Conservation (phyloP, 352 stramenopile genomes). For the Pythium aphanidermatum region DNA sequence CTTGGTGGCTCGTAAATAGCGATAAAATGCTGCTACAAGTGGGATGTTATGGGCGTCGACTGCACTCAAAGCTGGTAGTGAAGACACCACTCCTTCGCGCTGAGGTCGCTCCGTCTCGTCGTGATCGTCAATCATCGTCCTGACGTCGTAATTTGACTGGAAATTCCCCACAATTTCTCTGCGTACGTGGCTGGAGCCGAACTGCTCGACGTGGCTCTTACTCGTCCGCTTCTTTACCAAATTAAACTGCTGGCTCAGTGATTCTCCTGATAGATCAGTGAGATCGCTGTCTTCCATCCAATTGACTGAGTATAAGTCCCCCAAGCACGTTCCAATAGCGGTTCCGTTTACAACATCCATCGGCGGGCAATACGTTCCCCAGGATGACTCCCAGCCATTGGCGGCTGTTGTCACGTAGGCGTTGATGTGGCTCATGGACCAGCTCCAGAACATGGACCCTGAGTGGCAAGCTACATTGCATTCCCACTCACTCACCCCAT, state of each 20-base stretch:
- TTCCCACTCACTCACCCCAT: too few species aligned
- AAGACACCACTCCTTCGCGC: slow-evolving; percentile 7
- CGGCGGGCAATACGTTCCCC: slow-evolving; percentile 85
- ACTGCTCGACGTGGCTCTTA: slow-evolving; percentile 80
- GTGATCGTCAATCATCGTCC: not conserved
- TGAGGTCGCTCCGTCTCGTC: not conserved
- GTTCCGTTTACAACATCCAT: slow-evolving; percentile 66
- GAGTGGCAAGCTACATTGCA: slow-evolving; percentile 69
- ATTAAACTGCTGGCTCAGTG: slow-evolving; percentile 69
- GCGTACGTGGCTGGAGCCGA: slow-evolving; percentile 42
- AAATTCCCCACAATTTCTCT: slow-evolving; percentile 85
- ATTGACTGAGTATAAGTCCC: slow-evolving; percentile 89
- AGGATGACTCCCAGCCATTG: slow-evolving; percentile 85
- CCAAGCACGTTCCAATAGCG: slow-evolving; percentile 72
- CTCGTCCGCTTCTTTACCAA: slow-evolving; percentile 64
- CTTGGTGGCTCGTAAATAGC: slow-evolving; percentile 44
- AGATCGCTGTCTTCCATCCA: slow-evolving; percentile 91
- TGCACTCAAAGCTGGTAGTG: slow-evolving; percentile 6
- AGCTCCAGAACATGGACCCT: slow-evolving; percentile 86
- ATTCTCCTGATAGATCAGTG: slow-evolving; percentile 74
- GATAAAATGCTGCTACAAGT: slow-evolving; percentile 70
- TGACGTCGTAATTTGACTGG: slow-evolving; percentile 69
- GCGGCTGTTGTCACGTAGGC: slow-evolving; percentile 87
- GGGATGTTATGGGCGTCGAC: slow-evolving; percentile 64
- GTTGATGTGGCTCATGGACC: slow-evolving; percentile 70